Evolutionary conservation across 2,329 filamentous ascomycete species (phyloP), one percentile per base, ranked within the genome.

Genomic region (Aspergillus ruber): DNA sequence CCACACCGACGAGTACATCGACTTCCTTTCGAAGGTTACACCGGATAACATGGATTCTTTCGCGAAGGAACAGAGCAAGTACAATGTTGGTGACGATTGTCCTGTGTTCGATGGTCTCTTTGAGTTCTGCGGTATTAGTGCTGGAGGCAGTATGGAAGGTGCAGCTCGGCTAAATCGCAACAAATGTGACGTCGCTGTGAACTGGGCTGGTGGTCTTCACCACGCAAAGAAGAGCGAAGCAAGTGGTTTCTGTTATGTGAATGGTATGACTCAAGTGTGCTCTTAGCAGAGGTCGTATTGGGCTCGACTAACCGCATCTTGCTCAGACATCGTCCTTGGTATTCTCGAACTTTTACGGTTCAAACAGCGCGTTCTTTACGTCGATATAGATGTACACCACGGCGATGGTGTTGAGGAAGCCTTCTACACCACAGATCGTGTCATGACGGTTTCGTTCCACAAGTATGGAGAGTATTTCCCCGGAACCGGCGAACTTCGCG

Each of bases 21-120:
- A 86, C 48, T 86, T 86, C 62, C 73, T 86, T 39, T 80, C 81
- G 52, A 95, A 94, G 60, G 93, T 98, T 47, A 97, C 93, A 0
- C 94, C 93, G 1, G 93, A 98, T 73, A 98, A 98, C 66, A 97
- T 97, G 88, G 94, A 98, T 59, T 81, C 81, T 55, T 97, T 89
- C 64, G 81, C 85, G 58, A 87, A 90, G 59, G 93, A 98, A 67
- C 90, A 97, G 67, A 85, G 88, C 81, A 82, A 76, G 56, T 86
- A 84, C 69, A 85, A 85, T 51, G 82, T 85, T 47, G 82, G 82
- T 46, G 83, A 79, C 47, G 76, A 79, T 54, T 78, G 75, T 57
- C 83, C 83, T 1, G 83, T 86, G 0, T 86, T 86, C 51, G 83
- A 86, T 56, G 83, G 83, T 13, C 71, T 86, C 13, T 86, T 85